Conservation (phyloP, 176 grass and related monocot species). For the Juncus effusus region DNA sequence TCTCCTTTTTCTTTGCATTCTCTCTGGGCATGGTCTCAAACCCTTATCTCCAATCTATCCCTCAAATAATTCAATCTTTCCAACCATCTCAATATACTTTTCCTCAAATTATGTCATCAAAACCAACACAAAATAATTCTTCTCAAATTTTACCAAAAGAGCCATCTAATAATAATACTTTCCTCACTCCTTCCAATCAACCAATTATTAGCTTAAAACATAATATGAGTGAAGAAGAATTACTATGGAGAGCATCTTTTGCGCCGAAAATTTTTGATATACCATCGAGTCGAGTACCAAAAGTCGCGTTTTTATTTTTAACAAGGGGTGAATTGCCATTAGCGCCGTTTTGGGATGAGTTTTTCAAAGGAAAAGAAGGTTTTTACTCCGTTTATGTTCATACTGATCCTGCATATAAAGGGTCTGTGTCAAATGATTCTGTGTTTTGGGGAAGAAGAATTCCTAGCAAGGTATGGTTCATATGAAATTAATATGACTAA, state of each 20-base stretch:
- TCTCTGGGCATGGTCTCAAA: slow-evolving; percentile 39
- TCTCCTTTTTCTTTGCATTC: slow-evolving; percentile 40
- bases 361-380: slow-evolving; percentile 54
- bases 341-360: slow-evolving; percentile 67
- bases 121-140: background rate
- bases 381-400: slow-evolving; percentile 71
- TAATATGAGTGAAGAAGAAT: slow-evolving; percentile 60
- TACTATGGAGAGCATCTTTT: slow-evolving; percentile 58
- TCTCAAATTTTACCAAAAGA: background rate
- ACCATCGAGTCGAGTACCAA: slow-evolving; percentile 35
- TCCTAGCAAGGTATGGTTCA: slow-evolving; percentile 30
- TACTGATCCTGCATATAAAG: slow-evolving; percentile 35
- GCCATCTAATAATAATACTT: background rate
- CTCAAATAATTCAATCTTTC: background rate
- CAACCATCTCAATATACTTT: background rate
- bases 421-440: slow-evolving; percentile 17
- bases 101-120: background rate
- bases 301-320: slow-evolving; percentile 77
- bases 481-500: background rate
- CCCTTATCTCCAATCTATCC: slow-evolving; percentile 26
- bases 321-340: slow-evolving; percentile 44
- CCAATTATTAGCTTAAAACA: slow-evolving; percentile 11
- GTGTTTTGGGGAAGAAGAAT: slow-evolving; percentile 32
- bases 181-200: background rate
- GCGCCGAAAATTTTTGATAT: slow-evolving; percentile 27